Conservation (phyloP, 306 rosid genomes). For the Macrotyloma uniflorum region DNA sequence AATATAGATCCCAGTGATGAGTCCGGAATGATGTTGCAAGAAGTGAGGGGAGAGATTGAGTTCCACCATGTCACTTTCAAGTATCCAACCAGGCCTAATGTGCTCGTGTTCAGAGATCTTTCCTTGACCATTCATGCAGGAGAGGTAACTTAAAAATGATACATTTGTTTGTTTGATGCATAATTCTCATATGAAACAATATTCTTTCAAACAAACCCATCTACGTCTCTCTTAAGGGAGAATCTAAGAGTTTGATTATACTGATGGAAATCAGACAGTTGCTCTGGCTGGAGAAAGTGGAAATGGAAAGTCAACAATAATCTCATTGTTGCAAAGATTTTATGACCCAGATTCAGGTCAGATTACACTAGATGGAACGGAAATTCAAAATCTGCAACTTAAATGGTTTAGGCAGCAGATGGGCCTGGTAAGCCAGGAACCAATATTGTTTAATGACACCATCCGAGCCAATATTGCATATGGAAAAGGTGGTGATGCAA, state of each 20-base stretch:
- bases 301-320: not conserved
- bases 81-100: slow-evolving; percentile 70
- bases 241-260: slow-evolving; percentile 34
- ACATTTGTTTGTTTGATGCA: not conserved
- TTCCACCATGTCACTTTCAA: slow-evolving; percentile 62
- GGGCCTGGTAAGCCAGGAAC: not conserved
- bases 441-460: not conserved
- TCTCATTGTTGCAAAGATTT: not conserved
- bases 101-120: slow-evolving; percentile 60
- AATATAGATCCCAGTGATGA: slow-evolving; percentile 58
- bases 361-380: not conserved
- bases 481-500: not conserved
- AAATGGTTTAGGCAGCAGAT: not conserved
- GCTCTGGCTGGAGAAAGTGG: not conserved
- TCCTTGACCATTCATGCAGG: slow-evolving; percentile 67
- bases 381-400: not conserved
- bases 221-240: not conserved
- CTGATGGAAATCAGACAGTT: not conserved
- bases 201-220: not conserved
- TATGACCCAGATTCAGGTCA: not conserved
- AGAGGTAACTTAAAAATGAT: slow-evolving; percentile 51
- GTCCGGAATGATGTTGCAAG: slow-evolving; percentile 50
- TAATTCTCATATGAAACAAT: not conserved
- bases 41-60: slow-evolving; percentile 69
- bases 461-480: not conserved